Base-by-base conservation (phyloP, 2,329 filamentous ascomycete genomes). In the Endocalyx cinctus region DNA sequence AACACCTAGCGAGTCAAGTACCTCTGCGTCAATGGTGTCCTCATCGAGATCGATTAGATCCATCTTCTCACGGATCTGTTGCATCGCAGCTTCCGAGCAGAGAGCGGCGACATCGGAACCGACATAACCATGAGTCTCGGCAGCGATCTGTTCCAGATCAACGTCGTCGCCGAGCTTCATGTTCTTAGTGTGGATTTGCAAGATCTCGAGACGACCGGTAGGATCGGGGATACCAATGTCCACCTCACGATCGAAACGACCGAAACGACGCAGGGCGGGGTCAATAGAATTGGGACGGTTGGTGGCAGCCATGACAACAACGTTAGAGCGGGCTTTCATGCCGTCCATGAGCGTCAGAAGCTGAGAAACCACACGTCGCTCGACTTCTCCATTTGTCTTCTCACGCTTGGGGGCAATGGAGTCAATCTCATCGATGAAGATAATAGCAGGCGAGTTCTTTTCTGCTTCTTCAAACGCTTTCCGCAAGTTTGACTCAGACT, bases 51-150 rank as follows among this genome's bases (percentile, higher is more conserved):
- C 92, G 50, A 98, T 98, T 46, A 98, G 79, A 60, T 98, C 92
- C 92, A 98, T 98, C 84, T 98, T 98, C 70, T 98, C 92, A 70
- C 92, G 90, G 66, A 98, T 98, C 70, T 98, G 92, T 66, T 98
- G 92, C 92, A 98, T 98, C 45, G 92, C 92, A 59, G 92, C 92
- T 69, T 98, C 92, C 6, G 92, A 98, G 71, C 92, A 98, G 41
- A 98, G 87, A 18, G 92, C 94, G 39, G 92, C 92, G 63, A 98
- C 74, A 82, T 98, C 92, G 19, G 92, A 97, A 72, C 92, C 92
- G 48, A 98, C 92, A 55, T 97, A 98, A 70, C 92, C 92, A 72
- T 98, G 92, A 29, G 92, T 98, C 73, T 98, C 92, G 18, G 92
- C 80, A 34, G 92, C 92, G 56, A 98, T 96, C 56, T 88, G 83